phyloP scores from a whole-genome alignment of 2,329 filamentous ascomycete genomes.

The Didymella arachidicola region DNA sequence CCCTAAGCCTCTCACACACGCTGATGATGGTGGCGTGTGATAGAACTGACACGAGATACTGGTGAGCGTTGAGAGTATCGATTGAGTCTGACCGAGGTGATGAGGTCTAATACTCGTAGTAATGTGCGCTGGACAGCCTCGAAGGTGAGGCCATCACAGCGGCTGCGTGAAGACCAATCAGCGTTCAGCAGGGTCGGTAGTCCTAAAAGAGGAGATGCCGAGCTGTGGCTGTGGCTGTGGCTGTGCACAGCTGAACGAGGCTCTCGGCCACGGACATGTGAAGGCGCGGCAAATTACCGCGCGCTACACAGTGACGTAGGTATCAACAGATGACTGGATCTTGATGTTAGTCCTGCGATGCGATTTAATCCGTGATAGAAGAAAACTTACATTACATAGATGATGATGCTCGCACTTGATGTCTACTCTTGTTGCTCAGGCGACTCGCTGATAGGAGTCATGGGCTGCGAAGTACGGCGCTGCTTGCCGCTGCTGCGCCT shows the following conservation, averaged over 20 bases:
- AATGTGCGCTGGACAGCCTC: conserved; percentile 3
- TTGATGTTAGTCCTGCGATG: conserved; percentile 25
- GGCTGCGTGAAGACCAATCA: conserved; percentile 8
- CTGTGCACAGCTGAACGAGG: conserved; percentile 3
- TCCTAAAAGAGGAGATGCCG: conserved; percentile 9
- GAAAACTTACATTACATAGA: conserved; percentile 28
- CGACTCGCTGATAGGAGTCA: conserved; percentile 54
- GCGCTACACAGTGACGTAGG: conserved; percentile 23
- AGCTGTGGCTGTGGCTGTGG: background rate
- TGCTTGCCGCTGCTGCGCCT: conserved; percentile 53
- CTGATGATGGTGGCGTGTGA: conserved; percentile 15
- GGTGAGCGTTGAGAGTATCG: conserved; percentile 2
- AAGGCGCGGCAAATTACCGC: conserved; percentile 18
- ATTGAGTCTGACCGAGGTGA: conserved; percentile 15
- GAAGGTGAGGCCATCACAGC: conserved; percentile 10
- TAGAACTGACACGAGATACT: conserved; percentile 20
- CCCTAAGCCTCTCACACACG: conserved; percentile 6
- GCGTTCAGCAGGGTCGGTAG: background rate
- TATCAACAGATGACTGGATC: conserved; percentile 29
- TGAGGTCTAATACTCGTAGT: conserved; percentile 9
- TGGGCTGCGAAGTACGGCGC: conserved; percentile 51
- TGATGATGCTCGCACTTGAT: background rate
- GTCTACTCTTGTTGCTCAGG: conserved; percentile 50
- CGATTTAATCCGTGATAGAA: conserved; percentile 6
- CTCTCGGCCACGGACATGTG: conserved; percentile 18